Evolutionary conservation across 2,329 filamentous ascomycete species (phyloP), one percentile per base, ranked within the genome.

Genomic region (Ophiostoma piceae): DNA sequence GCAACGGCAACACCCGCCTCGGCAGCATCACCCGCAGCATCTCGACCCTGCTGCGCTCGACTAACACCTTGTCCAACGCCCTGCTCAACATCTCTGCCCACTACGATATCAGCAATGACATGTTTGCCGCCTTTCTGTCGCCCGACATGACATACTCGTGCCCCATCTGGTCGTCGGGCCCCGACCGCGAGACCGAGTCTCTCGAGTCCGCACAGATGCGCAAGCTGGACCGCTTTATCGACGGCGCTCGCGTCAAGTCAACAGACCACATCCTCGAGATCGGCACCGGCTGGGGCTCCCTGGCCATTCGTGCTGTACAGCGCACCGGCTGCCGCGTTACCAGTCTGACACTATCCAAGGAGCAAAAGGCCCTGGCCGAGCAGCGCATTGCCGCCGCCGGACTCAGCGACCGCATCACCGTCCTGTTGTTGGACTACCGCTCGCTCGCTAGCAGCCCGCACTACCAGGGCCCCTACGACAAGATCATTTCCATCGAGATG

Each of bases 71-170:
- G 14, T 82, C 82, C 1, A 87, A 85, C 73, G 81, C 87, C 1
- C 82, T 87, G 12, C 80, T 90, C 62, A 91, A 92, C 75, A 87
- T 90, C 68, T 85, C 85, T 2, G 88, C 89, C 4, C 90, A 92
- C 73, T 92, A 92, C 76, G 90, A 92, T 74, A 90, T 92, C 72
- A 88, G 86, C 73, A 92, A 92, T 75, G 87, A 88, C 71, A 90
- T 92, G 87, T 92, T 92, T 74, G 87, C 88, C 6, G 88, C 89
- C 0, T 92, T 92, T 73, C 81, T 92, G 37, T 90, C 88, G 0
- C 82, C 85, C n/a, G 90, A 92, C 75, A 92, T 92, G 89, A 91
- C 89, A 3, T 92, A 91, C 74, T 91, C 88, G 0, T 91, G 89
- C 75, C 86, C 89, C 2, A 87, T 91, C 67, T 90, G 89, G 88